Base-by-base conservation (phyloP, 164 flowering plant genomes). In the Annona squamosa region DNA sequence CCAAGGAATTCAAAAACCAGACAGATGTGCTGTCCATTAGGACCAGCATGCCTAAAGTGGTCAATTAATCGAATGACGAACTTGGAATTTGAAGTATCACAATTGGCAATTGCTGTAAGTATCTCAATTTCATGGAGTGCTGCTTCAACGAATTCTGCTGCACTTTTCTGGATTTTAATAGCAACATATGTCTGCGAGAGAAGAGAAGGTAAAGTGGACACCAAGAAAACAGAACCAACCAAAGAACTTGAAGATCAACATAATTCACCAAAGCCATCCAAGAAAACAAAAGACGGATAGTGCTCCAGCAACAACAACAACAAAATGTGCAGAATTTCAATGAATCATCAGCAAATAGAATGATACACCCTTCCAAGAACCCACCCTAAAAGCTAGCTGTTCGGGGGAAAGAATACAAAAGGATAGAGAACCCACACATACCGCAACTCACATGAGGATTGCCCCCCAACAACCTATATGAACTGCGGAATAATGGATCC, bases 1-100 rank as follows among this genome's bases (percentile, higher is more conserved):
- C 99, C 99, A 65, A 94, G 93, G 82, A 87, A 86, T 72, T 94
- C 99, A 62, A 90, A 90, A 52, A 88, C 99, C 93, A 94, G 89
- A 83, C 99, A 94, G 17, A 77, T 72, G 80, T 94, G 99, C 79
- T 90, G 97, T 68, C 99, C 99, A 77, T 94, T 94, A 37, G 99
- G 98, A 18, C 99, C 99, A 1, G 84, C 42, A 68, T 92, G 97
- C 88, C 89, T 94, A 73, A 94, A 94, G 62, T 92, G 97, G 74
- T 94, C 97, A 2, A 94, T 62, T 77, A 94, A 77, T 64, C 75
- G 85, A 64, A 92, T 86, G 64, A 89, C 81, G 70, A 71, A 86
- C 71, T 88, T 90, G 48, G 85, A 79, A 81, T 87, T 82, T 4
- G 88, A 79, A 4, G 92, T 86, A 69, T 91, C 97, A 46, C 93